Evolutionary conservation across 257 asterid species (phyloP), one percentile per base, ranked within the genome.

Genomic region (Misopates orontium): DNA sequence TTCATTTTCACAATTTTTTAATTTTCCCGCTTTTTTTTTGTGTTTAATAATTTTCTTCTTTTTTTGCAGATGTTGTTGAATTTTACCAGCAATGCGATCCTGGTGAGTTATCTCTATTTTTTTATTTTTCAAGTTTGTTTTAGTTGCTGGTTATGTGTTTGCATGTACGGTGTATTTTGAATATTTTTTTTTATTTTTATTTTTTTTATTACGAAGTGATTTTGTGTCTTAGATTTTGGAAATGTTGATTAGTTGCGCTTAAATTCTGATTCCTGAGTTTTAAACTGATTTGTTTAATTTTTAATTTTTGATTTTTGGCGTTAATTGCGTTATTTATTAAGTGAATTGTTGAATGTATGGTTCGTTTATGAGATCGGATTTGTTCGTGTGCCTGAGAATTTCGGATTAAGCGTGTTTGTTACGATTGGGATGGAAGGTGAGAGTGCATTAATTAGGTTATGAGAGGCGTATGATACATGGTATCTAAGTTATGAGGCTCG

Each of bases 11-110:
- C 21, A 25, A n/a, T 20, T 48, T 17, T 67, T 28, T 7, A 28
- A 2, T 28, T 28, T 31, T 25, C 24, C 23, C 23, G 51, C 22
- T 28, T 47, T 14, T 22, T 55, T 48, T n/a, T 40, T n/a, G 1
- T 49, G 11, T 58, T 13, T 64, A 20, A 4, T 48, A 4, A 32
- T 25, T 17, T 10, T 36, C 8, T 36, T 7, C 25, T 28, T 28
- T 22, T n/a, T 32, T 71, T 71, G 68, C 84, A 85, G 93, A 85
- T 69, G 81, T 75, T 62, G 84, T 80, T 32, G 89, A 85, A 56
- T 83, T 85, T 61, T 81, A 67, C 76, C 84, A 57, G 68, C 82
- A 73, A 79, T 78, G 87, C 16, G 87, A 84, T 73, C 90, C 87
- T 66, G 82, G 85, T 79, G 40, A 52, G 67, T 11, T 28, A 36